Percentiles rank a stretch among this genome's conserved stretches.
phyloP scores from a whole-genome alignment of 352 stramenopile genomes.

The Aphanomyces cochlioides region DNA sequence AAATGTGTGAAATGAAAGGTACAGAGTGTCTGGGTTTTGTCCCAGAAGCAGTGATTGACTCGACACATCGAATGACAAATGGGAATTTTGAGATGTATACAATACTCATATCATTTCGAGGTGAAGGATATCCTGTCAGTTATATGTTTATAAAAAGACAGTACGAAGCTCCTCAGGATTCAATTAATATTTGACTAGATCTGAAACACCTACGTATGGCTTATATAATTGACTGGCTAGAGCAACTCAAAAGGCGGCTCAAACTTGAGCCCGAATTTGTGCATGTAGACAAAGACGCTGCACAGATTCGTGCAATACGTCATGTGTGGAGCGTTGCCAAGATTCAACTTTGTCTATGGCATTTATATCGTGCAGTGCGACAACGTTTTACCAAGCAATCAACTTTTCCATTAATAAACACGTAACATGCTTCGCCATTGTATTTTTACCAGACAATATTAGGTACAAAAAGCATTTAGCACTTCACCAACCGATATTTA shows the following conservation, averaged over 20 bases:
- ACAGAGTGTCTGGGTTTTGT: neutral
- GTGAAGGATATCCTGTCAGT: neutral
- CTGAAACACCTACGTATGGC: neutral
- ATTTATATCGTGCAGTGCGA: neutral
- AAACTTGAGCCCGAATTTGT: neutral
- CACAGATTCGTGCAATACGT: neutral
- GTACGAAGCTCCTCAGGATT: neutral
- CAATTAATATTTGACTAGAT: neutral
- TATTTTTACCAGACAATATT: neutral
- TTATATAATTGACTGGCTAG: neutral
- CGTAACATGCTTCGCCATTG: neutral
- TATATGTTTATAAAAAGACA: constrained; percentile 2
- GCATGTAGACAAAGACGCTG: neutral
- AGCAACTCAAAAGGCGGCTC: neutral
- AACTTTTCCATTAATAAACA: neutral
- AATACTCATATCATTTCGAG: neutral
- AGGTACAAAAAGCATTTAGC: neutral
- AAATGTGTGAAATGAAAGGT: neutral
- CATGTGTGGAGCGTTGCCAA: neutral
- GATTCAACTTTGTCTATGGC: neutral
- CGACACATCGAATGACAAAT: neutral
- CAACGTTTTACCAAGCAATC: neutral
- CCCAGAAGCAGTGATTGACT: neutral
- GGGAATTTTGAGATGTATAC: constrained; percentile 5
- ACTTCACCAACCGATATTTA: too few relatives aligned